Conservation (phyloP, 768 basidiomycete species). For the Boletus reticulatus region DNA sequence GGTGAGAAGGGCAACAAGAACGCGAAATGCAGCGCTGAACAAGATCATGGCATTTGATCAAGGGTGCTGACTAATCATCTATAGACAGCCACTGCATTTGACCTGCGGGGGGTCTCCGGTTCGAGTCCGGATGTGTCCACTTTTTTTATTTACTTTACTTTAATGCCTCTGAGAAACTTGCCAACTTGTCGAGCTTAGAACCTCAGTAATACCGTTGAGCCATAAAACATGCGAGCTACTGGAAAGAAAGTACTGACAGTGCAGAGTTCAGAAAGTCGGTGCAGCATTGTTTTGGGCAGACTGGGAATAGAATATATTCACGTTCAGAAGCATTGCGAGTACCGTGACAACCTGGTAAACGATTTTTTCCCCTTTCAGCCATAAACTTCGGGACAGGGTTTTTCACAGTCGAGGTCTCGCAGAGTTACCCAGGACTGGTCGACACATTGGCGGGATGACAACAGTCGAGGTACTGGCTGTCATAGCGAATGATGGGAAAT, state of each 20-base stretch:
- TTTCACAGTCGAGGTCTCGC: conserved; percentile 4
- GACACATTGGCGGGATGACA: conserved; percentile 11
- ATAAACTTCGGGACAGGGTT: conserved; percentile 34
- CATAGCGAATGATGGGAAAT: not conserved
- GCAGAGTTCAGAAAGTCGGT: no score
- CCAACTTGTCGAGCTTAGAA: no score
- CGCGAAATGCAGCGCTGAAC: conserved; percentile 48
- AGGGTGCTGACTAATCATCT: not conserved
- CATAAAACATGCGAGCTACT: no score
- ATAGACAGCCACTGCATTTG: no score
- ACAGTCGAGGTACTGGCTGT: not conserved
- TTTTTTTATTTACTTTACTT: no score
- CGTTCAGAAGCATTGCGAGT: not conserved
- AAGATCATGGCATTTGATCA: conserved; percentile 7
- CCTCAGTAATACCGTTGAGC: no score
- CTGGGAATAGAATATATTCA: not conserved
- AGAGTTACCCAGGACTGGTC: not conserved
- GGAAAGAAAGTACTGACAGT: no score
- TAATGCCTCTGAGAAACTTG: no score
- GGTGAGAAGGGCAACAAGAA: conserved; percentile 65
- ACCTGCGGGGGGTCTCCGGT: conserved; percentile 39
- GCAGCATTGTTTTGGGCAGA: not conserved
- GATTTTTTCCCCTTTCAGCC: conserved; percentile 26
- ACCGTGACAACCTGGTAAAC: not conserved
- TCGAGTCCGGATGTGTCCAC: conserved; percentile 40